Evolutionary conservation across 2,329 filamentous ascomycete genomes (phyloP), one percentile per base, ranked within the genome.

Genomic region (Fusarium chaquense): DNA sequence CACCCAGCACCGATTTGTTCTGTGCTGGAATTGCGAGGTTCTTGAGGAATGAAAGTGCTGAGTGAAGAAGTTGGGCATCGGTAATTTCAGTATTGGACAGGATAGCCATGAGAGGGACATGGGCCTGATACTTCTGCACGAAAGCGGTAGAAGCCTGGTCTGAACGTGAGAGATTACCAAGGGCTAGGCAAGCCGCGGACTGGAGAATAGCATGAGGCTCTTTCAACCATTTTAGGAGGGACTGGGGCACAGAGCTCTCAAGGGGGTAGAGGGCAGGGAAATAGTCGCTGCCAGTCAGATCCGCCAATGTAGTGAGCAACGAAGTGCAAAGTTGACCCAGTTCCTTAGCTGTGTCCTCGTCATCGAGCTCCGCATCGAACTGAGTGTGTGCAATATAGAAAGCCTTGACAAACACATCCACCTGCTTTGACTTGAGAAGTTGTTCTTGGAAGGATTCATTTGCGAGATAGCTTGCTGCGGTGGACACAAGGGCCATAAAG

Each of bases 91-190:
- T 72, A 28, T 84, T 76, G 11, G 80, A 75, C 22, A 90, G 78
- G 18, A 87, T 76, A 2, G 74, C 58, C 47, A 84, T 74, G 3
- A 90, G 78, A 0, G 84, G 82, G 10, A 82, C 72, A 59, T 83
- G 81, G 6, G 80, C 80, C 2, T 80, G 60, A 22, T 82, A 75
- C 5, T 64, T 75, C 12, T 80, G 76, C 2, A 90, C 84, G 36
- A 90, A 83, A 36, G 83, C 77, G 12, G 78, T 77, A 61, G 86
- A 87, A 4, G 82, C 77, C 43, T 81, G 82, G 70, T 91, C 88
- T 3, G 85, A 88, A 40, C 89, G 86, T 8, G 86, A 85, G 38
- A 91, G 77, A 73, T 91, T 91, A 36, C 89, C 89, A 3, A 91
- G 80, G 18, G 85, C 83, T 5, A 91, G 83, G 66, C 88, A 90